A percentile compares a stretch with the other conserved stretches of the same genome.
These are phyloP conservation scores for Grosmannia penicillata DNA, from an alignment of 2,329 filamentous ascomycete species.

Conservation along the genomic window DNA sequence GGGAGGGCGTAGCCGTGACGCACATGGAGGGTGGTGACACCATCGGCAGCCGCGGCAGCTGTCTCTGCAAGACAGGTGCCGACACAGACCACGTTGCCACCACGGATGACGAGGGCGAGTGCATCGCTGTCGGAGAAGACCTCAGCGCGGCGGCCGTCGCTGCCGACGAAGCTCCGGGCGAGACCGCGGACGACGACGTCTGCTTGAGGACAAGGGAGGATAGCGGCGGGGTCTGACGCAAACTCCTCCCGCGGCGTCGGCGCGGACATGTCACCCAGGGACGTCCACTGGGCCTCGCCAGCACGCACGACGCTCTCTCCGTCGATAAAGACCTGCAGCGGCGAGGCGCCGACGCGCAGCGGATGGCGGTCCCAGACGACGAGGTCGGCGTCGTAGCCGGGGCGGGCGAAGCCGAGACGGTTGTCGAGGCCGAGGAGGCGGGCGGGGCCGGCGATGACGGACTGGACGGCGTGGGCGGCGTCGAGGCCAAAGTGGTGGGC, in stretches of 20 bases:
- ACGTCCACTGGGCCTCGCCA: not conserved
- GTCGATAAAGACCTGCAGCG: constrained; percentile 32
- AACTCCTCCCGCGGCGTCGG: no score
- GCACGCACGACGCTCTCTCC: constrained; percentile 21
- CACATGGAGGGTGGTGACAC: constrained; percentile 19
- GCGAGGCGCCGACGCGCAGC: constrained; percentile 27
- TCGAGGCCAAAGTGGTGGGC: constrained; percentile 26
- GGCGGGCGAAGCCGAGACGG: constrained; percentile 21
- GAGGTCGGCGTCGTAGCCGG: constrained; percentile 34
- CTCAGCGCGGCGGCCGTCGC: constrained; percentile 5
- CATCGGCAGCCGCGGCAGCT: constrained; percentile 6
- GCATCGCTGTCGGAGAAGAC: no score
- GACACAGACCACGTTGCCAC: constrained; percentile 26
- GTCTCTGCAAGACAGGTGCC: constrained; percentile 16
- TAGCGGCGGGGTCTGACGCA: no score
- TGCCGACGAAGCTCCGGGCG: constrained; percentile 19
- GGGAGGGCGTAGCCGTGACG: constrained; percentile 31
- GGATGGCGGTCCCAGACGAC: constrained; percentile 34
- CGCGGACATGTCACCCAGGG: not conserved
- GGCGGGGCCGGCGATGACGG: constrained; percentile 30
- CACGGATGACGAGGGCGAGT: constrained; percentile 23
- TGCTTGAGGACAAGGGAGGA: not conserved
- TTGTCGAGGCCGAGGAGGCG: constrained; percentile 13
- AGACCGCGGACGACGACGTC: constrained; percentile 23
- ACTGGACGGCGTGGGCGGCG: constrained; percentile 23